Conservation (phyloP, 129 eudicot genomes). For the Ambrosia trifida region DNA sequence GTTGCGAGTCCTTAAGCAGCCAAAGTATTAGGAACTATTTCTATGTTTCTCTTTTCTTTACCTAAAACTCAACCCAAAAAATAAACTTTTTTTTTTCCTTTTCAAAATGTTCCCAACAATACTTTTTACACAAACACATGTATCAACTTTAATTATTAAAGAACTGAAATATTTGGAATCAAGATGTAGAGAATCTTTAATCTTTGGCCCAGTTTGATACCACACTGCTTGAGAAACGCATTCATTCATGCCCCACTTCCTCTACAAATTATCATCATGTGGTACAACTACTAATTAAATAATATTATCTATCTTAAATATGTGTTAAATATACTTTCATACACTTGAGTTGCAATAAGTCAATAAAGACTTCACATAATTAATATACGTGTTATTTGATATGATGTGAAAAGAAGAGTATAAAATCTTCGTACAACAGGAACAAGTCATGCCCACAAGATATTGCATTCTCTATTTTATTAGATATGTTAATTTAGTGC, state of each 20-base stretch:
- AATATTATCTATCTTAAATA: background rate
- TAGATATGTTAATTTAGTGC: conserved; percentile 25
- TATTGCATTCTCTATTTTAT: conserved; percentile 27
- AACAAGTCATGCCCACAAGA: conserved; percentile 28
- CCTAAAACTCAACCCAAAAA: too few species aligned
- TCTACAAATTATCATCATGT: conserved; percentile 7
- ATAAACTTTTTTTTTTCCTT: too few species aligned
- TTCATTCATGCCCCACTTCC: conserved; percentile 31
- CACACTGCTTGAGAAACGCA: conserved; percentile 16
- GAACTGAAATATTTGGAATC: conserved; percentile 1
- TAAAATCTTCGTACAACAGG: conserved; percentile 25
- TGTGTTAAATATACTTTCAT: background rate
- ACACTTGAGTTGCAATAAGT: background rate
- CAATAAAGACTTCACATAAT: background rate
- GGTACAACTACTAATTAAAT: too few species aligned
- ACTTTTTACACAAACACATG: background rate
- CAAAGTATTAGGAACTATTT: too few species aligned
- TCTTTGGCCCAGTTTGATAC: conserved; percentile 39
- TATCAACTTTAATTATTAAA: background rate
- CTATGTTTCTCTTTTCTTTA: too few species aligned
- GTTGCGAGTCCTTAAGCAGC: too few species aligned
- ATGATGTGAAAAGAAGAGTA: conserved; percentile 14
- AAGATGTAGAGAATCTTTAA: conserved; percentile 25
- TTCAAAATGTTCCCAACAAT: too few species aligned
- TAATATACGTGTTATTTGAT: background rate